Conservation (phyloP, 768 basidiomycete genomes). For the Paxillus rubicundulus region DNA sequence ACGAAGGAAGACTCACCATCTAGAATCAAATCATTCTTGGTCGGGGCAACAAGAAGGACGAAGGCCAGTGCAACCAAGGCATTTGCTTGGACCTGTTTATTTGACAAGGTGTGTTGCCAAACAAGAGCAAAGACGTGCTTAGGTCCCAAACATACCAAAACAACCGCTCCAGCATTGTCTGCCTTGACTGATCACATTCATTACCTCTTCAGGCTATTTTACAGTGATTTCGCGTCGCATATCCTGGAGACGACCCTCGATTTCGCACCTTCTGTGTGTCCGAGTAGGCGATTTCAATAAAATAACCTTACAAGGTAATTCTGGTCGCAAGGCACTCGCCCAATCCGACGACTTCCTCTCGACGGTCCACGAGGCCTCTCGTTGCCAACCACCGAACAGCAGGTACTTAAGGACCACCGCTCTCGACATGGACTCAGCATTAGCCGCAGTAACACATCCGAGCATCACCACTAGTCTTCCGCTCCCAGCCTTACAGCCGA, state of each 20-base stretch:
- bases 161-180: conserved; percentile 9
- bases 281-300: conserved; percentile 6
- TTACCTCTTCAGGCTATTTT: conserved; percentile 4
- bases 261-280: neutral
- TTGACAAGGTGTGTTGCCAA: conserved; percentile 2
- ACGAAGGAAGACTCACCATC: conserved; percentile 16
- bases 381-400: conserved; percentile 2
- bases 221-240: conserved; percentile 3
- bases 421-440: neutral
- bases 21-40: neutral
- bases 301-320: neutral
- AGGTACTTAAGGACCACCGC: conserved; percentile 10
- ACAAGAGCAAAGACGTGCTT: neutral
- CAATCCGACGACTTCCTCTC: conserved; percentile 3
- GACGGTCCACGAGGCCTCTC: neutral
- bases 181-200: neutral
- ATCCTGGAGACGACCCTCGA: conserved; percentile 3
- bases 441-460: neutral
- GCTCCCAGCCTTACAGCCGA: conserved; percentile 3
- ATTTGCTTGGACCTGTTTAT: conserved; percentile 21
- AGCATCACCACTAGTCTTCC: neutral
- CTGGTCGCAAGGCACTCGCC: neutral
- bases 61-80: neutral
- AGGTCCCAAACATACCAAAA: conserved; percentile 16
- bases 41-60: neutral